Conservation (phyloP, 1,139 yeast genomes). For the Dujonia santamariae region DNA sequence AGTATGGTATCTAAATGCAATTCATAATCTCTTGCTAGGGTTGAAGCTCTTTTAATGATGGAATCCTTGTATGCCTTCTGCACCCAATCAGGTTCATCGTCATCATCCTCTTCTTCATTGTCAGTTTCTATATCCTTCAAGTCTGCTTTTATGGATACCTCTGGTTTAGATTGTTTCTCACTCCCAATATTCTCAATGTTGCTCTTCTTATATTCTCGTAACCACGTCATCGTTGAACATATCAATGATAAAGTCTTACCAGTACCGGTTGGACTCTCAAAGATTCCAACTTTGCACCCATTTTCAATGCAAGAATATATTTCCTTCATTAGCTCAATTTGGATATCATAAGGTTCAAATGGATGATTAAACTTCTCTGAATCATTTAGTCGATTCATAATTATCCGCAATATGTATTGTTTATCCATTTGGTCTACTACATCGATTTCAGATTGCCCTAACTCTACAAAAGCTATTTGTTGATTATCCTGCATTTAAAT, state of each 20-base stretch:
- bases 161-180: conserved; percentile 31
- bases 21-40: conserved; percentile 39
- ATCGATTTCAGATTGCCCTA: too few relatives aligned
- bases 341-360: conserved; percentile 76
- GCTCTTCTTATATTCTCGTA: conserved; percentile 55
- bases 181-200: conserved; percentile 27
- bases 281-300: conserved; percentile 68
- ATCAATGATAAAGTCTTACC: conserved; percentile 88
- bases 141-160: conserved; percentile 21
- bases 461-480: too few relatives aligned
- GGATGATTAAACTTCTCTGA: conserved; percentile 54
- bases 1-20: conserved; percentile 24
- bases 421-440: too few relatives aligned
- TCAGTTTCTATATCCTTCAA: conserved; percentile 4
- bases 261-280: conserved; percentile 95
- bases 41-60: conserved; percentile 12
- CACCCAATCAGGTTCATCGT: conserved; percentile 65
- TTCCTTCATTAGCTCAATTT: conserved; percentile 69
- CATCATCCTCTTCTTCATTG: conserved; percentile 23
- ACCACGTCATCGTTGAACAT: conserved; percentile 86
- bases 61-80: conserved; percentile 39
- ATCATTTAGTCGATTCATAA: conserved; percentile 1
- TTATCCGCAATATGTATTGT: too few relatives aligned
- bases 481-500: too few relatives aligned
- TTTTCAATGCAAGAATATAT: conserved; percentile 61